Base-by-base conservation (phyloP, 1,139 yeast species). In the Zhuliangozyma blackwelliae region DNA sequence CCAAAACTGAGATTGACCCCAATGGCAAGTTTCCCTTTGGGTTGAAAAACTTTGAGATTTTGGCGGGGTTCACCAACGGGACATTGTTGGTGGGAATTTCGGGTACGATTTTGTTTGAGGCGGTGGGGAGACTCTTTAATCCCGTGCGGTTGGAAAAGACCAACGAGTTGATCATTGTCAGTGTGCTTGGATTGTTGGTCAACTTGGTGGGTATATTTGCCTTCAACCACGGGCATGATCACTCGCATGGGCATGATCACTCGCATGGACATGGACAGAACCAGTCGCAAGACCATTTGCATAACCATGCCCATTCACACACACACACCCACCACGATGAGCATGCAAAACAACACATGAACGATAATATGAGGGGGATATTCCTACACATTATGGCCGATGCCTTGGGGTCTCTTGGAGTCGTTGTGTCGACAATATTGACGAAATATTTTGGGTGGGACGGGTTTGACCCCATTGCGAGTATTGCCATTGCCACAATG, bases 1-100 rank as follows among this genome's bases (percentile, higher is more conserved):
- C 77, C 33, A 74, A 74, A 38, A 59, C 63, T 25, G 63, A 65
- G 10, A 57, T 64, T 33, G 62, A 68, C 37, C 78, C 90, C 7
- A 79, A 79, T 40, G 74, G 82, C 10, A 72, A 78, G 40, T 92
- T 77, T 52, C 97, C 98, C 0, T 89, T 87, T 63, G 97, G 97
- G 0, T 68, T 90, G 40, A 73, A 80, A 10, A 79, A 88, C 55
- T 81, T 92, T 34, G 98, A 90, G 54, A 88, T 94, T 1, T 69
- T 94, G 40, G 94, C 97, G 0, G 98, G 98, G 0, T 92, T 92
- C 51, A 86, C 97, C 6, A 92, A 92, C 57, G 98, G 96, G 8
- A 83, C 95, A 6, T 61, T 92, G 34, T 67, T 92, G 34, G 63
- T 94, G 25, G 97, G 96, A 2, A 92, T 92, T 33, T 89, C 92